These are phyloP conservation scores for Alloteropsis semialata DNA, from an alignment of 176 grass and related monocot genomes.

Conservation along the genomic window DNA sequence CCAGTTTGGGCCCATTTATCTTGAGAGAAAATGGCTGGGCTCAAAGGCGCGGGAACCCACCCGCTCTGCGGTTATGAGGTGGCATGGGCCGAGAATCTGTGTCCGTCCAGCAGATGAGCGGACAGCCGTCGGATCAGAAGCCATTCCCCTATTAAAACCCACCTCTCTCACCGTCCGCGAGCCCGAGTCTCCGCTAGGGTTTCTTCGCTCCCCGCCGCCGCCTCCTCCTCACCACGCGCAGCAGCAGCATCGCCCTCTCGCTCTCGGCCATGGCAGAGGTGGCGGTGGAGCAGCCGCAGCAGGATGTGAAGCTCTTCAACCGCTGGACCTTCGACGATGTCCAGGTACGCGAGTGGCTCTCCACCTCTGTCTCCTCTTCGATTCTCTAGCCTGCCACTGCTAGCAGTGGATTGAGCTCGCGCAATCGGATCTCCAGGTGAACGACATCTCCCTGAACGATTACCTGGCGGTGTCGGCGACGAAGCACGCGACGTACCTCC, in stretches of 20 bases:
- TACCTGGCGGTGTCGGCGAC: slow-evolving; percentile 64
- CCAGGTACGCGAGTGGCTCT: slow-evolving; percentile 30
- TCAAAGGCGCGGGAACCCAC: background rate
- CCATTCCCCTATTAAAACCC: slow-evolving; percentile 1
- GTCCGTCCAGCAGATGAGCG: background rate
- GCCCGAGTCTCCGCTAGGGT: background rate
- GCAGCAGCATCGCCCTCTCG: background rate
- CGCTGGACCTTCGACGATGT: slow-evolving; percentile 81
- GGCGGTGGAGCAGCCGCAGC: slow-evolving; percentile 29
- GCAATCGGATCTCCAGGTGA: slow-evolving; percentile 33
- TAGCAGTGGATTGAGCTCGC: background rate
- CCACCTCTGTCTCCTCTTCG: background rate
- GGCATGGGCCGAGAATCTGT: background rate
- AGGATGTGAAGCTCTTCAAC: slow-evolving; percentile 77
- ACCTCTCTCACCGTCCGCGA: background rate
- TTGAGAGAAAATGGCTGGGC: background rate
- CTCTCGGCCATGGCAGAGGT: slow-evolving; percentile 40
- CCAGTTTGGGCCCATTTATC: background rate
- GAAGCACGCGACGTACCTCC: slow-evolving; percentile 79
- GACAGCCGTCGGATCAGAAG: slow-evolving; percentile 23
- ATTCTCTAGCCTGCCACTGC: background rate
- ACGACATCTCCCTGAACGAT: slow-evolving; percentile 71
- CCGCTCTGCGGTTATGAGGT: background rate
- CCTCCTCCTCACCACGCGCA: background rate
- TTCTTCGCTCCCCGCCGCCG: background rate